Conservation (phyloP, 1,139 yeast genomes). For the Saccharomyces hybrid region DNA sequence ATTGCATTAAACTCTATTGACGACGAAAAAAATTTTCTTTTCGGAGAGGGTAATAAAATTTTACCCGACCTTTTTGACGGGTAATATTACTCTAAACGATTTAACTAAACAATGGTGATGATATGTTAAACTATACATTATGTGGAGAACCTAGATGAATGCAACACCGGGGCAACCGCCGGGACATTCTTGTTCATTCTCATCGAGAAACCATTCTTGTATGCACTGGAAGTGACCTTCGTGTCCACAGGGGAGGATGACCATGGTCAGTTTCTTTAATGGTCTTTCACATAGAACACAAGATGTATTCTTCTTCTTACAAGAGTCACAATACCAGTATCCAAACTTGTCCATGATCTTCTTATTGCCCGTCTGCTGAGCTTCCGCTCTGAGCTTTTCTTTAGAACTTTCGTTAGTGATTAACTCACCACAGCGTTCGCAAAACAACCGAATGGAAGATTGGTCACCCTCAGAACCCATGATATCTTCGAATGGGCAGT, state of each 20-base stretch:
- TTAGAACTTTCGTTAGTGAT: constrained; percentile 58
- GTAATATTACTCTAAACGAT: neutral
- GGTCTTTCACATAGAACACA: constrained; percentile 83
- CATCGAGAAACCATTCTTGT: constrained; percentile 66
- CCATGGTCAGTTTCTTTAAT: constrained; percentile 61
- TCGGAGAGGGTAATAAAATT: neutral
- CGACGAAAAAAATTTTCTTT: neutral
- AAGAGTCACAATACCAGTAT: constrained; percentile 79
- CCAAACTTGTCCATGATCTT: constrained; percentile 39
- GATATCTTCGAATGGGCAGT: constrained; percentile 31
- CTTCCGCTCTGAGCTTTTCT: constrained; percentile 29
- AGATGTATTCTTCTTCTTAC: constrained; percentile 51
- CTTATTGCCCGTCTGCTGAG: constrained; percentile 12
- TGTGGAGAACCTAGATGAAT: neutral
- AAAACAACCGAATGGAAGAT: constrained; percentile 53
- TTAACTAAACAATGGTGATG: no score
- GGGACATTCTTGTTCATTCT: constrained; percentile 67
- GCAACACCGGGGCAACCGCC: constrained; percentile 47
- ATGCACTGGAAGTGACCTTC: constrained; percentile 80
- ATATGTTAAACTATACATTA: neutral
- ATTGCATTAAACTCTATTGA: neutral
- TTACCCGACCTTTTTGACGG: neutral
- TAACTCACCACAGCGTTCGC: constrained; percentile 59
- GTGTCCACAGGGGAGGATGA: constrained; percentile 77
- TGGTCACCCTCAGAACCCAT: constrained; percentile 24